Percentiles rank a stretch among this genome's conserved stretches.
Evolutionary conservation across 495 filamentous ascomycete species (phyloP).

Genomic region (Penicillium alfredii): DNA sequence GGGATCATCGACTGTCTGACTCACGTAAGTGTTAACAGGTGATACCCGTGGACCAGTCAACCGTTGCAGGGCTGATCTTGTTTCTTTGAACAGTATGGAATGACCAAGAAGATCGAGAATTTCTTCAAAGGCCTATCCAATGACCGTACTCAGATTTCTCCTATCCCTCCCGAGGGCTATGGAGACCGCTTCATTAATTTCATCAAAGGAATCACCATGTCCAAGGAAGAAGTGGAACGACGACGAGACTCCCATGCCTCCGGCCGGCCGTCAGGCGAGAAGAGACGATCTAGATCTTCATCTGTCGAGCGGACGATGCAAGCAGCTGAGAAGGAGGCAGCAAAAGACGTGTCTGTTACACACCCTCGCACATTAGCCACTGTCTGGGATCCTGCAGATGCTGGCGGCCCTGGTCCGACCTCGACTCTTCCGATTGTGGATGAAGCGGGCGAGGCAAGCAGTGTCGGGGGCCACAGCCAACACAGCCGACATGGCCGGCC

Average conservation of each 20-base stretch:
- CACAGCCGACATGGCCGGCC: constrained; percentile 31
- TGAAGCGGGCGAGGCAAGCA: constrained; percentile 77
- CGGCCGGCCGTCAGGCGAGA: constrained; percentile 21
- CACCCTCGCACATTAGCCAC: constrained; percentile 47
- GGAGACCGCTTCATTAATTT: constrained; percentile 93
- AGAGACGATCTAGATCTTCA: constrained; percentile 32
- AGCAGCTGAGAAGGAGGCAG: constrained; percentile 44
- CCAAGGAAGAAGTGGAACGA: constrained; percentile 70
- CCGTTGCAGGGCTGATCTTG: no score
- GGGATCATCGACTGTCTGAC: constrained; percentile 98
- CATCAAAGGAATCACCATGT: constrained; percentile 85
- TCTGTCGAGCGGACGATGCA: constrained; percentile 44
- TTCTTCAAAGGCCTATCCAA: constrained; percentile 88
- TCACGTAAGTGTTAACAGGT: constrained; percentile 70
- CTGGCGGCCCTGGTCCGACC: constrained; percentile 48
- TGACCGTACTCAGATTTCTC: constrained; percentile 80
- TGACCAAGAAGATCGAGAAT: constrained; percentile 81
- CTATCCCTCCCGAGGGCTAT: constrained; percentile 85
- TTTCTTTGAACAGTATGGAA: constrained; percentile 76
- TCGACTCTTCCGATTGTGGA: constrained; percentile 87
- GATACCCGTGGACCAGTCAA: no score
- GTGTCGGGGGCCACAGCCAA: constrained; percentile 52
- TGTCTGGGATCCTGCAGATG: constrained; percentile 50
- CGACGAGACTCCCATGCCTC: constrained; percentile 44
- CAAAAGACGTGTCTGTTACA: constrained; percentile 50